Conservation (phyloP, 345 rosid genomes). For the Populus davidiana region DNA sequence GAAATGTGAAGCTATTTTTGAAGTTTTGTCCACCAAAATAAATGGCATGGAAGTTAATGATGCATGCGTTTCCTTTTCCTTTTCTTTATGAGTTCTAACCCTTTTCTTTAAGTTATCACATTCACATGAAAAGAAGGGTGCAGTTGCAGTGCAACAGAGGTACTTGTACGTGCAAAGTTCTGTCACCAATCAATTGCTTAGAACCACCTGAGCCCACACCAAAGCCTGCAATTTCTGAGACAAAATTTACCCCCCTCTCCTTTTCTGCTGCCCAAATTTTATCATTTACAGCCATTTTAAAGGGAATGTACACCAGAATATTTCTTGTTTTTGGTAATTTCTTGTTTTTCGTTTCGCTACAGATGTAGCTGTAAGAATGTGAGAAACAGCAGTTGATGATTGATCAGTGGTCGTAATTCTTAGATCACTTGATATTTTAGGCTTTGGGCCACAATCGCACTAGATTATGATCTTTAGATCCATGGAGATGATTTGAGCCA, state of each 20-base stretch:
- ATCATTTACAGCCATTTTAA: neutral
- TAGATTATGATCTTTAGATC: neutral
- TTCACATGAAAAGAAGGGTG: conserved; percentile 18
- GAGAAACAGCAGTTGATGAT: neutral
- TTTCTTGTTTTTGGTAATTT: no score
- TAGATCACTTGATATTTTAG: neutral
- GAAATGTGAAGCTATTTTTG: no score
- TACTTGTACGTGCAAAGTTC: conserved; percentile 20
- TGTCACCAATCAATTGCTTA: conserved; percentile 18
- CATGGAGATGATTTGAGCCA: neutral
- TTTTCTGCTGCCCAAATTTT: neutral
- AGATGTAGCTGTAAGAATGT: neutral
- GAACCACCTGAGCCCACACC: conserved; percentile 4
- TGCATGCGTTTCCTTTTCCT: neutral
- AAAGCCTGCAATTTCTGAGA: conserved; percentile 9
- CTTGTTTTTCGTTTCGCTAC: neutral
- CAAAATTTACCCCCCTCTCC: no score
- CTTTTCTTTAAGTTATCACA: neutral
- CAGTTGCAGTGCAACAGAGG: neutral
- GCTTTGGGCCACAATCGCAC: neutral
- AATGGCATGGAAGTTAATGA: neutral
- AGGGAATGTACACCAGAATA: neutral
- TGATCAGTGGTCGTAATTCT: neutral
- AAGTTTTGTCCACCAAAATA: no score
- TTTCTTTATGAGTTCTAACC: neutral